phyloP scores from a whole-genome alignment of 1,284 basidiomycete genomes.

The Rhodotorula sp. region DNA sequence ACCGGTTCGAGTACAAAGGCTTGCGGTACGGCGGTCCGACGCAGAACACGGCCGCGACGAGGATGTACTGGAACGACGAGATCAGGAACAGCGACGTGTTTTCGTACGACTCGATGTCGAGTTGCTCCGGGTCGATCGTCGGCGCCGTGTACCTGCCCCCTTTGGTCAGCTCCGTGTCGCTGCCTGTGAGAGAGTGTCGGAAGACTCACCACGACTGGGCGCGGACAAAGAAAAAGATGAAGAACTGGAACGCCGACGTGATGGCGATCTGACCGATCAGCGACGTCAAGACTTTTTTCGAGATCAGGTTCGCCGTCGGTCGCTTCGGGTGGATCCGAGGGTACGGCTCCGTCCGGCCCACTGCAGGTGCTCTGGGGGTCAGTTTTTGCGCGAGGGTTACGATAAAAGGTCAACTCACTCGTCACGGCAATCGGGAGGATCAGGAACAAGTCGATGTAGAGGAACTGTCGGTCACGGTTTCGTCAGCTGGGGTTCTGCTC shows the following conservation, averaged over 20 bases:
- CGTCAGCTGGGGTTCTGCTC: neutral
- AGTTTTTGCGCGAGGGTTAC: neutral
- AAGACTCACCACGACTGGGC: slow-evolving; percentile 70
- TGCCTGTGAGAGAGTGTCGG: too few species aligned
- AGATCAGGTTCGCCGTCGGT: slow-evolving; percentile 94
- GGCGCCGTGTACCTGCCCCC: slow-evolving; percentile 58
- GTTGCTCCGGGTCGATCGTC: slow-evolving; percentile 65
- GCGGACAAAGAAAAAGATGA: slow-evolving; percentile 87
- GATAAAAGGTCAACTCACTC: slow-evolving; percentile 59
- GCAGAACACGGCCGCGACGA: slow-evolving; percentile 94
- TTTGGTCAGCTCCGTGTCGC: neutral
- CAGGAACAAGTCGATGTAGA: slow-evolving; percentile 97
- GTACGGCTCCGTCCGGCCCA: slow-evolving; percentile 92
- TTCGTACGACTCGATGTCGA: slow-evolving; percentile 89
- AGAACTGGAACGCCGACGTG: slow-evolving; percentile 77
- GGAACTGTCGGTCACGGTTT: slow-evolving; percentile 60
- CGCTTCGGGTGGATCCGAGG: slow-evolving; percentile 82
- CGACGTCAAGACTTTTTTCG: slow-evolving; percentile 90
- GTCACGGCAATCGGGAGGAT: slow-evolving; percentile 95
- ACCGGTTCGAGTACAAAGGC: slow-evolving; percentile 91
- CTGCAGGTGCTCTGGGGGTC: slow-evolving; percentile 52
- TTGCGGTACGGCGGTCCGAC: slow-evolving; percentile 96
- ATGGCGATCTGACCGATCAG: slow-evolving; percentile 91
- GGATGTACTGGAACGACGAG: slow-evolving; percentile 97
- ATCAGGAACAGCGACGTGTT: slow-evolving; percentile 91